These are phyloP conservation scores for Rossbeevera mucosa DNA, from an alignment of 768 basidiomycete species.

Conservation along the genomic window DNA sequence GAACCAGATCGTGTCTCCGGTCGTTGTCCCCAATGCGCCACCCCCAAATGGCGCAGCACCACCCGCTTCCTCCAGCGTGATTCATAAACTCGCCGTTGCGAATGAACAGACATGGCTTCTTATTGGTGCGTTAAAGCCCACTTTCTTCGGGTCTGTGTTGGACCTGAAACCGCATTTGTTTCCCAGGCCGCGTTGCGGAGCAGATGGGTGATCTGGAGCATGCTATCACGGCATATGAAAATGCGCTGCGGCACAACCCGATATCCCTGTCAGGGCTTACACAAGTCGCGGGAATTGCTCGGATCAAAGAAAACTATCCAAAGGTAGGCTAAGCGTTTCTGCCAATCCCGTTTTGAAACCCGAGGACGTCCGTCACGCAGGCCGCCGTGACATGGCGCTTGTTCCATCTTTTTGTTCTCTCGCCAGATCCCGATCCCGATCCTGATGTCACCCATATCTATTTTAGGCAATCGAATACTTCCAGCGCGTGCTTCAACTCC, in stretches of 20 bases:
- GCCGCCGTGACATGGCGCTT: slow-evolving; percentile 20
- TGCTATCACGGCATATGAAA: slow-evolving; percentile 90
- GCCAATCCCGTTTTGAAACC: slow-evolving; percentile 24
- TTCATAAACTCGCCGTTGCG: slow-evolving; percentile 75
- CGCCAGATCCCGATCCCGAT: slow-evolving; percentile 27
- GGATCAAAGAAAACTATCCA: slow-evolving; percentile 96
- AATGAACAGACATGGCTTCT: slow-evolving; percentile 96
- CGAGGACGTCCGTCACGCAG: slow-evolving; percentile 32
- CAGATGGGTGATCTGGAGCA: slow-evolving; percentile 93
- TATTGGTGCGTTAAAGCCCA: slow-evolving; percentile 53
- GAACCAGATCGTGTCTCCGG: slow-evolving; percentile 43
- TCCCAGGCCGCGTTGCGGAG: slow-evolving; percentile 87
- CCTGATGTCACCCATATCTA: slow-evolving; percentile 30
- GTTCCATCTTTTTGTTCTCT: slow-evolving; percentile 16
- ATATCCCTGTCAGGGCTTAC: slow-evolving; percentile 86
- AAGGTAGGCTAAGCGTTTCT: slow-evolving; percentile 56
- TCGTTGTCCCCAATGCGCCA: slow-evolving; percentile 35
- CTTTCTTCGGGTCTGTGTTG: neutral
- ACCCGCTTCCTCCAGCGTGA: slow-evolving; percentile 37
- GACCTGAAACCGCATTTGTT: slow-evolving; percentile 18
- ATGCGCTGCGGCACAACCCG: slow-evolving; percentile 92
- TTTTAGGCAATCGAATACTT: slow-evolving; percentile 92
- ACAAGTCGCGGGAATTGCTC: slow-evolving; percentile 92
- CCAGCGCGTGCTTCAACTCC: slow-evolving; percentile 82
- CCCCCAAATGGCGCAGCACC: slow-evolving; percentile 23